Evolutionary conservation across 1,284 basidiomycete species (phyloP).

Genomic region (Athelia sp.): DNA sequence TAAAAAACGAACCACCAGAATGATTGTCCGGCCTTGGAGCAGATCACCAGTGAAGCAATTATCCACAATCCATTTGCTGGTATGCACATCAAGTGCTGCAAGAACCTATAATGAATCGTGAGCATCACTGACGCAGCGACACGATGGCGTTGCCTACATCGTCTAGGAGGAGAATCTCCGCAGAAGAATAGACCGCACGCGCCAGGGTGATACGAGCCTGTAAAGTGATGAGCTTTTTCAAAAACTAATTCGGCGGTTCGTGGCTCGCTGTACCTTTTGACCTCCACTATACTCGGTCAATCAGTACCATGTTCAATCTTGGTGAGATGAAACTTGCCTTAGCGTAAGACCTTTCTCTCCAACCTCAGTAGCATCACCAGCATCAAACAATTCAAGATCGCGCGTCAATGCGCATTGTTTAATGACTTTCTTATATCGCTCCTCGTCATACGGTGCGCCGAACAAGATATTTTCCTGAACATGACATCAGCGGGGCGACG

Average conservation of each 20-base stretch:
- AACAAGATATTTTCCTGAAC: slow-evolving; percentile 27
- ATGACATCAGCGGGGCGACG: not conserved
- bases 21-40: slow-evolving; percentile 61
- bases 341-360: slow-evolving; percentile 48
- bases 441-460: slow-evolving; percentile 24
- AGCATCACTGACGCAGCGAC: not conserved
- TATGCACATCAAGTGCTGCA: slow-evolving; percentile 58
- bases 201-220: slow-evolving; percentile 68
- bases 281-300: slow-evolving; percentile 48
- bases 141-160: slow-evolving; percentile 38
- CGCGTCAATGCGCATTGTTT: slow-evolving; percentile 3
- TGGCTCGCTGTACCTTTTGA: slow-evolving; percentile 46
- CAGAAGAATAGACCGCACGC: slow-evolving; percentile 62
- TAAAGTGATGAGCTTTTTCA: slow-evolving; percentile 69
- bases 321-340: not conserved
- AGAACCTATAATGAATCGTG: slow-evolving; percentile 26
- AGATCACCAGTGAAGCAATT: slow-evolving; percentile 70
- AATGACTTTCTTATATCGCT: slow-evolving; percentile 20
- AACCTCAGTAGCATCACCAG: slow-evolving; percentile 69
- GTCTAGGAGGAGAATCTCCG: slow-evolving; percentile 58
- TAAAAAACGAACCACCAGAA: slow-evolving; percentile 54
- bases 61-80: slow-evolving; percentile 72
- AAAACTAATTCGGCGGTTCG: slow-evolving; percentile 21
- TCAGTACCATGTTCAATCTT: slow-evolving; percentile 35
- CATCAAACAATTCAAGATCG: slow-evolving; percentile 67